Percentiles rank a stretch among this genome's conserved stretches.
Conservation (phyloP, 805 yeast species). For the Metschnikowia continentalis region DNA sequence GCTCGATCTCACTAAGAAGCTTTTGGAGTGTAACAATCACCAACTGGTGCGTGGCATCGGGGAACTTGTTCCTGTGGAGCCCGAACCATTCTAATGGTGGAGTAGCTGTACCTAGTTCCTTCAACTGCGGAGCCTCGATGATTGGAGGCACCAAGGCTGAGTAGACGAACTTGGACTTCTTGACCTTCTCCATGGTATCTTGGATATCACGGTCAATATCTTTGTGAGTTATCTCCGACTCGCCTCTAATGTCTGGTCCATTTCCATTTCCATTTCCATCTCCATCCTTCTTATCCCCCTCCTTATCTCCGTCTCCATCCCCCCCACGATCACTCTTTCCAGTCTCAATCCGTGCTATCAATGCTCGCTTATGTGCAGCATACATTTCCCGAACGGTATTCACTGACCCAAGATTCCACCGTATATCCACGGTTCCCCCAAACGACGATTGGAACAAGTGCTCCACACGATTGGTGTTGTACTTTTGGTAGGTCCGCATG, state of each 20-base stretch:
- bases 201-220: slow-evolving; percentile 36
- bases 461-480: slow-evolving; percentile 51
- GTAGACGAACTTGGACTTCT: slow-evolving; percentile 47
- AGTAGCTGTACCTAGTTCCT: slow-evolving; percentile 92
- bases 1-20: slow-evolving; percentile 65
- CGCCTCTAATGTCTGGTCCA: neutral
- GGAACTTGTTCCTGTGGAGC: slow-evolving; percentile 78
- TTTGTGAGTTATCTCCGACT: slow-evolving; percentile 4
- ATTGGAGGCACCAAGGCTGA: slow-evolving; percentile 68
- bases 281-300: neutral
- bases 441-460: slow-evolving; percentile 68
- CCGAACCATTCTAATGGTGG: slow-evolving; percentile 99
- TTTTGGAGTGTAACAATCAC: slow-evolving; percentile 71
- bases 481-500: slow-evolving; percentile 71
- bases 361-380: slow-evolving; percentile 74
- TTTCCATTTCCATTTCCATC: neutral
- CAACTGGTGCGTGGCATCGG: slow-evolving; percentile 79
- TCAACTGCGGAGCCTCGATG: slow-evolving; percentile 84
- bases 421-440: slow-evolving; percentile 85
- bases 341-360: slow-evolving; percentile 49
- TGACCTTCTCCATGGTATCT: slow-evolving; percentile 35
- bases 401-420: slow-evolving; percentile 92
- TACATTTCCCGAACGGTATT: slow-evolving; percentile 91
- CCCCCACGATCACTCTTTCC: neutral
- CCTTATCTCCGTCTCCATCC: slow-evolving; percentile 11